Evolutionary conservation across 192 early-diverging fungal species (phyloP), one percentile per base, ranked within the genome.

Genomic region (Chytriomyces hyalinus): DNA sequence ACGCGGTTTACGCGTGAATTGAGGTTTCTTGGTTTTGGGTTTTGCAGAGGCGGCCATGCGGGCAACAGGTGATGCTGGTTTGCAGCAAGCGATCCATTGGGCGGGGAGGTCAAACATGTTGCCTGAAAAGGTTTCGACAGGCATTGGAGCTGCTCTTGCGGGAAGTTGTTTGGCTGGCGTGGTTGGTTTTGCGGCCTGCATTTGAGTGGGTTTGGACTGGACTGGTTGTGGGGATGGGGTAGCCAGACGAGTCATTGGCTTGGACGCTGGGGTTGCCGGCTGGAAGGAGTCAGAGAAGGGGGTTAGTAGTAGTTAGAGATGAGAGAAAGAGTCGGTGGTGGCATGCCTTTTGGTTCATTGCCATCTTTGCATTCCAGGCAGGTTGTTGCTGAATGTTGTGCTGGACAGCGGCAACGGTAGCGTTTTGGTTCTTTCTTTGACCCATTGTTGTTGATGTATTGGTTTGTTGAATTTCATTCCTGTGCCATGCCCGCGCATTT

Each of bases 51-150:
- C 53, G 1, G 15, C 53, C 22, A 22, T n/a, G 8, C 53, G 11
- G 7, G 17, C 1, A n/a, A 72, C 72, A 3, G 72, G 60, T 45
- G 20, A 63, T 0, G 72, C 57, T n/a, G 72, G 72, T 46, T 73
- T 73, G 60, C 20, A 62, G 8, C 43, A 15, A 28, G 49, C 60
- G 4, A 62, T 61, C 72, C 72, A 73, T n/a, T 63, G 43, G 3
- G n/a, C 20, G 15, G 72, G 72, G 2, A 73, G 72, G 61, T 73
- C 72, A 59, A 73, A 73, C 53, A 73, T 73, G 26, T 73, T 63
- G 11, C 72, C 72, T 5, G 50, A 59, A 17, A 73, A n/a, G 20
- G 51, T 62, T 17, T 61, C 72, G n/a, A 49, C 26, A 5, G 46
- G 60, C 10, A 36, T 49, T 6, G 72, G 17, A 28, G 61, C 72